Evolutionary conservation across 352 stramenopile genomes (phyloP).

Genomic region (Globisporangium cylindrosporum): DNA sequence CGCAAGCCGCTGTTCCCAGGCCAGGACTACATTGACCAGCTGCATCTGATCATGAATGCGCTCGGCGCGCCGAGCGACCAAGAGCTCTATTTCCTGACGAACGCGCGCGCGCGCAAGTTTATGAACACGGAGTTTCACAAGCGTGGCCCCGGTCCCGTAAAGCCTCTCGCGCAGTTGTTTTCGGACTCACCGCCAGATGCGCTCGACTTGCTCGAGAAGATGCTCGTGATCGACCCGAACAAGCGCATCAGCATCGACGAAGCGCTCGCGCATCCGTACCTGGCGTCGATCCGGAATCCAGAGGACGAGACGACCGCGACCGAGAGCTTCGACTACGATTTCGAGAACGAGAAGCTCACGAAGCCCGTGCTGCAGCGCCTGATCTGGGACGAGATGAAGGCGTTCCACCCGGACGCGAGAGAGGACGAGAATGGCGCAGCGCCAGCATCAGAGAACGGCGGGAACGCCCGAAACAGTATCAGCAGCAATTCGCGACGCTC

Average conservation of each 20-base stretch:
- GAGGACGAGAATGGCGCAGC: conserved; percentile 25
- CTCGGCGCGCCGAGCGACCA: conserved; percentile 92
- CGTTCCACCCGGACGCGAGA: conserved; percentile 64
- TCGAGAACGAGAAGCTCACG: conserved; percentile 85
- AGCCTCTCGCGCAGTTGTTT: conserved; percentile 75
- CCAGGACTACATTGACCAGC: conserved; percentile 92
- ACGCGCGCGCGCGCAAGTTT: conserved; percentile 78
- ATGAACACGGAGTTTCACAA: conserved; percentile 84
- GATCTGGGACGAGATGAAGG: conserved; percentile 84
- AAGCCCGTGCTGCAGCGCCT: conserved; percentile 80
- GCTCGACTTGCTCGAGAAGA: conserved; percentile 88
- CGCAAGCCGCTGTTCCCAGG: conserved; percentile 98
- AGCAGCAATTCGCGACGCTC: conserved; percentile 18
- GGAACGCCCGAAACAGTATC: not conserved
- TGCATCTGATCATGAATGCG: conserved; percentile 97
- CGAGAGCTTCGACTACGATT: conserved; percentile 81
- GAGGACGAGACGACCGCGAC: conserved; percentile 85
- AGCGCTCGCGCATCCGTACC: conserved; percentile 87
- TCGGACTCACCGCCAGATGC: conserved; percentile 54
- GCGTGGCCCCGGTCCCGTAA: conserved; percentile 55
- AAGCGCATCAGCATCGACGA: conserved; percentile 91
- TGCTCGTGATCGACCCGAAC: conserved; percentile 92
- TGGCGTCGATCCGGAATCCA: conserved; percentile 83
- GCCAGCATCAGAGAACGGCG: not conserved
- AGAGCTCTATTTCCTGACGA: conserved; percentile 97